Evolutionary conservation across 2,329 filamentous ascomycete genomes (phyloP), one percentile per base, ranked within the genome.

Genomic region (Aspergillus arachidicola): DNA sequence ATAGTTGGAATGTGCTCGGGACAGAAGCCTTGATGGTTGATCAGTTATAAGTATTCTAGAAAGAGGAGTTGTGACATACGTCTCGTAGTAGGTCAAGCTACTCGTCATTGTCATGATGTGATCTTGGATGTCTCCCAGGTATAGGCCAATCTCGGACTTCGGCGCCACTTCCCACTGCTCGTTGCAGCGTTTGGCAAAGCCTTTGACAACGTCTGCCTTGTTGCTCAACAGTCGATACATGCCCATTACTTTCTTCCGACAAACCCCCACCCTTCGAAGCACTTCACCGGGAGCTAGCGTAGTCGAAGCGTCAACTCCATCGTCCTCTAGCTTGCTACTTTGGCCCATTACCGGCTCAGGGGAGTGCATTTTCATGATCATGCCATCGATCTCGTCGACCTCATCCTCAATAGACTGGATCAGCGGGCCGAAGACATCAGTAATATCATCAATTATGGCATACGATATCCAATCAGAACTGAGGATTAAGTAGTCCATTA

Each of bases 101-200:
- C 91, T 92, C 43, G 94, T 98, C 95, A 99, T 99, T 66, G 95
- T 99, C 71, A 99, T 89, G 71, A 99, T 98, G 76, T 99, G 95
- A 81, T 99, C 95, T 78, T 99, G 95, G 67, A 99, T 99, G 81
- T 99, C 95, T 66, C 95, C 95, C 63, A 99, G 83, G 79, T 98
- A 99, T 59, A 99, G 81, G n/a, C 95, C 95, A 75, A 99, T 98
- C 76, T 99, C 95, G 38, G 91, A 95, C 66, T 94, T 87, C 12
- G 95, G 95, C 6, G 95, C 94, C 63, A 99, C 92, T 71, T 97
- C 92, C 93, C 94, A 99, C 68, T 96, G 91, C 82, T 99, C 94
- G 74, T 97, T 99, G 81, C 95, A 99, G 16, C 95, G 87, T 81
- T 99, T 99, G 6, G 95, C 95, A 73, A 99, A 99, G 1, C 95